phyloP scores from a whole-genome alignment of 345 rosid genomes.

The Brassica cretica region DNA sequence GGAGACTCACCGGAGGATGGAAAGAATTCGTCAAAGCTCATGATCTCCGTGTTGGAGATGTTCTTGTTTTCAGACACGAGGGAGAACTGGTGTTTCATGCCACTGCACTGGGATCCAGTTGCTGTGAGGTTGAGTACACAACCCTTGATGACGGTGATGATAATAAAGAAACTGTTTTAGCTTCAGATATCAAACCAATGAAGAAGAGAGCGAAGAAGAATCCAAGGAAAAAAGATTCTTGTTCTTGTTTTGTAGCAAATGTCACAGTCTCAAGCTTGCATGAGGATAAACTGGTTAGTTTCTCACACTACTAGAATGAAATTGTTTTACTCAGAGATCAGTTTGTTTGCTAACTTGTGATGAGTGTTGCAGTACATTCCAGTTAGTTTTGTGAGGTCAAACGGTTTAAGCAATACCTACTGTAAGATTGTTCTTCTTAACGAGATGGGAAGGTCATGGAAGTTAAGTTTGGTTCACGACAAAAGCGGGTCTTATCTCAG shows the following conservation, averaged over 20 bases:
- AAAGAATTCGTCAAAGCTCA: conserved; percentile 22
- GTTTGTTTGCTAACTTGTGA: neutral
- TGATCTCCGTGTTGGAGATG: conserved; percentile 29
- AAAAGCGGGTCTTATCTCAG: conserved; percentile 8
- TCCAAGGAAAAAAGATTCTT: conserved; percentile 10
- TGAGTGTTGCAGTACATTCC: conserved; percentile 28
- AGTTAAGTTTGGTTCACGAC: conserved; percentile 4
- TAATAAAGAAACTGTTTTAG: neutral
- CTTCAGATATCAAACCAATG: neutral
- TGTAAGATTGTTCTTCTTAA: conserved; percentile 20
- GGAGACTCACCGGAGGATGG: conserved; percentile 32
- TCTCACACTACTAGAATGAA: neutral
- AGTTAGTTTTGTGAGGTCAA: conserved; percentile 20
- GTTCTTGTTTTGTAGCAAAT: conserved; percentile 27
- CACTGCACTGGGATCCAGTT: conserved; percentile 15
- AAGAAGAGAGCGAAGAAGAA: conserved; percentile 17
- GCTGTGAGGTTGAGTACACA: conserved; percentile 28
- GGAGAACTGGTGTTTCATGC: conserved; percentile 32
- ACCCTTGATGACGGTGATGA: conserved; percentile 1
- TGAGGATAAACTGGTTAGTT: conserved; percentile 13
- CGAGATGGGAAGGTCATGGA: conserved; percentile 35
- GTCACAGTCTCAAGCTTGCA: conserved; percentile 16
- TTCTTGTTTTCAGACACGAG: conserved; percentile 29
- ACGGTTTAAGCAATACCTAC: neutral
- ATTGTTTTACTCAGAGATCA: neutral